phyloP scores from a whole-genome alignment of 495 filamentous ascomycete genomes.

The Rostrohypoxylon terebratum region DNA sequence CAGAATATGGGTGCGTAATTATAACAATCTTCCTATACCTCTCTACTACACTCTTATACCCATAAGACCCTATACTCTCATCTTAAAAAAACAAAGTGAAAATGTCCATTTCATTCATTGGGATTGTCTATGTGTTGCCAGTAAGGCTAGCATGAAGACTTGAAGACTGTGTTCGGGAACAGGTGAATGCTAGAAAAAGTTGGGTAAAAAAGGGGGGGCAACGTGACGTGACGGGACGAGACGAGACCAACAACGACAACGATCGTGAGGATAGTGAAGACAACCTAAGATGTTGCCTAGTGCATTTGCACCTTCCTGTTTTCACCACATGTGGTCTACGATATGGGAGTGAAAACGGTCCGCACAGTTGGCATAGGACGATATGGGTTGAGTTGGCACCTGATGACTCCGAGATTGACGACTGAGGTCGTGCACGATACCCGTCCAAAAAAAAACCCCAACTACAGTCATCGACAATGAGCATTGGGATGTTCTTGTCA shows the following conservation, averaged over 20 bases:
- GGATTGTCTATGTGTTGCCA: background rate
- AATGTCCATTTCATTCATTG: slow-evolving; percentile 5
- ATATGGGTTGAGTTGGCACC: background rate
- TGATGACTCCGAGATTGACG: background rate
- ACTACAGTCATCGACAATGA: background rate
- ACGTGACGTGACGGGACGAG: background rate
- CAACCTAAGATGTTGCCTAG: background rate
- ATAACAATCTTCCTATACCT: slow-evolving; percentile 16
- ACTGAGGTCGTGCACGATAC: slow-evolving; percentile 3
- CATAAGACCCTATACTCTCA: background rate
- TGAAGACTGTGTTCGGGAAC: background rate
- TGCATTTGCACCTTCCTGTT: background rate
- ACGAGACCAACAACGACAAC: background rate
- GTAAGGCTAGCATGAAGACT: background rate
- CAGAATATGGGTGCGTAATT: slow-evolving; percentile 81
- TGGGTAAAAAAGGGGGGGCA: background rate
- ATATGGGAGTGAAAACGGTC: background rate
- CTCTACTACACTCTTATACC: slow-evolving; percentile 12
- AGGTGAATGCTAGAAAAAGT: background rate
- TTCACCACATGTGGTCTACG: background rate
- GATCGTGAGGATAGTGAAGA: background rate
- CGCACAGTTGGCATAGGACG: background rate
- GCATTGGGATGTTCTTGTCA: background rate
- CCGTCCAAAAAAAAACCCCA: background rate
- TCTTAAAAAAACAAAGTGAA: background rate